Base-by-base conservation (phyloP, 352 stramenopile genomes). In the Saprolegnia diclina region DNA sequence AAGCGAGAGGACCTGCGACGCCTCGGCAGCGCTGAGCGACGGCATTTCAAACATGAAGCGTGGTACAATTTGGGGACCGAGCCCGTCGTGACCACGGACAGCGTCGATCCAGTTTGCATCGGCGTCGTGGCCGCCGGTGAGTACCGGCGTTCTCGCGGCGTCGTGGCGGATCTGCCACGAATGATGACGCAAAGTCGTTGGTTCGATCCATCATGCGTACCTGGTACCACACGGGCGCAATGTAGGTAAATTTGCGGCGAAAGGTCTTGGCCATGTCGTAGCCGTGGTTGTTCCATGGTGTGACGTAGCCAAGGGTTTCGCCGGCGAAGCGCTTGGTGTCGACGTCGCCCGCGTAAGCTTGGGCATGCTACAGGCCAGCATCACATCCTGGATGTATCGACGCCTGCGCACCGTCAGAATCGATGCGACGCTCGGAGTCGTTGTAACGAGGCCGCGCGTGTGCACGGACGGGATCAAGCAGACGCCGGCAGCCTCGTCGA, bases 211-310 rank as follows among this genome's bases (percentile, higher is more conserved):
- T 18, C 9, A 19, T 1, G 18, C 80, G 79, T 22, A 93, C 72
- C 59, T 93, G 85, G n/a, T 91, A 76, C 85, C 85, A 93, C 73
- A 92, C 83, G 45, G 85, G 85, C 65, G 84, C 76, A 42, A 93
- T 80, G 67, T 89, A 92, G 35, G 79, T 82, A 67, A 93, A 86
- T 70, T 91, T 91, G 46, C n/a, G n/a, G 13, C 81, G 78, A 57
- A 90, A 93, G 26, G 71, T 52, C 66, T 83, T 88, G 66, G 83
- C 82, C 50, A 79, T 78, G 63, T 90, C 77, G 71, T 92, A 93
- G n/a, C 85, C 85, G 18, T 78, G 79, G 24, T 62, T 81, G 76
- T 93, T 91, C 83, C 85, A 93, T 14, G 85, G 85, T 4, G 85
- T 93, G 65, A 93, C 83, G 67, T 91, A 93, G 21, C 81, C 83